Base-by-base conservation (phyloP, 2,329 filamentous ascomycete genomes). In the Pseudopithomyces maydicus region DNA sequence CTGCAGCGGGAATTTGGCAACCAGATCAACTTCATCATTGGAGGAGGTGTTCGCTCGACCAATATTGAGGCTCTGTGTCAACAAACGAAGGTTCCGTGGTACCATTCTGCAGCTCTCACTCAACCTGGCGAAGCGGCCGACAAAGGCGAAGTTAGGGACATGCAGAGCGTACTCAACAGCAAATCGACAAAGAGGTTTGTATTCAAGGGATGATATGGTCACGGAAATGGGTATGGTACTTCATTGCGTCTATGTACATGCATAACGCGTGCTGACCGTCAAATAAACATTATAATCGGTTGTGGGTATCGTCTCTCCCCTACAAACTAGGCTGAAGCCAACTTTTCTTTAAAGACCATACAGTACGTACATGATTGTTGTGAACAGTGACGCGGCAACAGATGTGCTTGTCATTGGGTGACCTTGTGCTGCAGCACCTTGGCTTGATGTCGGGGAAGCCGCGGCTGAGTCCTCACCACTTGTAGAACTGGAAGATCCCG, bases 31-130 rank as follows among this genome's bases (percentile, higher is more conserved):
- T 69, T 86, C 22, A 82, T 85, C 55, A 69, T 80, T 15, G 83
- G 83, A 0, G 83, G 83, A 38, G 81, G 82, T 1, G 75, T 86
- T 5, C 73, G 82, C 46, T 72, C 78, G 20, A 62, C 43, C 5
- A 84, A 84, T 69, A 55, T 82, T 32, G 59, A 57, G 22, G 51
- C 52, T 8, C 57, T 84, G 36, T 70, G 55, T 49, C 45, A 55
- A 10, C 61, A 56, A 23, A 73, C 74, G 2, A 61, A 61, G 0
- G 74, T 75, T 1, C 36, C 41, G 7, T 78, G 72, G 64, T 77
- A 77, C 58, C 81, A 83, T 68, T 81, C 79, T 2, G 79, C 80
- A 49, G 81, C 79, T 4, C 72, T 79, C 38, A 69, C 68, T 6
- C 58, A 58, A 5, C 54, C 58, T 8, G 74, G 69, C 0, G 77